A percentile compares a stretch with the other conserved stretches of the same genome.
phyloP scores from a whole-genome alignment of 1,139 yeast species.

The Taphrina sp. region DNA sequence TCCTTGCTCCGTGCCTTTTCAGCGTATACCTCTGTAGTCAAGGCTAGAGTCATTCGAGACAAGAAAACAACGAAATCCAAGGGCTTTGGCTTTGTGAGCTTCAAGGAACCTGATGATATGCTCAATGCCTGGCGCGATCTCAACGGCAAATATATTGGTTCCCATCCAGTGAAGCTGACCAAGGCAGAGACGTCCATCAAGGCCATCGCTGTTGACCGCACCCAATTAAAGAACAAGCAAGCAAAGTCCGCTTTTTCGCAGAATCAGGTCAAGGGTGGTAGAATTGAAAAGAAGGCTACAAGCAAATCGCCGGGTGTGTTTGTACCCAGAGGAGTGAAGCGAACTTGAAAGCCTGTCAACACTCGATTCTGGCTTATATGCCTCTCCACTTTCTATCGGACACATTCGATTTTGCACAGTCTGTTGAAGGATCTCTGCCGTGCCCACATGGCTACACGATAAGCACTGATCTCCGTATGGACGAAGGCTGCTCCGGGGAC shows the following conservation, averaged over 20 bases:
- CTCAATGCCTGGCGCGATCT: constrained; percentile 68
- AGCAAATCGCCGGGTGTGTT: constrained; percentile 11
- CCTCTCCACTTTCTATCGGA: too few species aligned
- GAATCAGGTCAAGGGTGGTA: constrained; percentile 23
- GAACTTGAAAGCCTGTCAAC: too few species aligned
- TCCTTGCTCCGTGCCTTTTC: constrained; percentile 55
- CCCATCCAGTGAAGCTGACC: constrained; percentile 67
- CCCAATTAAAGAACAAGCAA: constrained; percentile 27
- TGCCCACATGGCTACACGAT: too few species aligned
- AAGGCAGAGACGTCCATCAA: constrained; percentile 48
- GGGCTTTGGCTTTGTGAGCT: constrained; percentile 90
- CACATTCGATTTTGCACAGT: too few species aligned
- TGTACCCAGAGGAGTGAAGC: constrained; percentile 17
- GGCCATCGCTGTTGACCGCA: constrained; percentile 30
- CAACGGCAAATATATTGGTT: constrained; percentile 72
- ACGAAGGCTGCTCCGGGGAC: too few species aligned
- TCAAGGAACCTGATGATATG: constrained; percentile 60
- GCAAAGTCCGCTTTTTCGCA: constrained; percentile 27
- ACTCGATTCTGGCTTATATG: too few species aligned
- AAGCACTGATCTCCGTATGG: too few species aligned
- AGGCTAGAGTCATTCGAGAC: constrained; percentile 58
- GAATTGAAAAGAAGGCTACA: constrained; percentile 6
- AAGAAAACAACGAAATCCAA: constrained; percentile 50
- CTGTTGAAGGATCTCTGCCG: too few species aligned
- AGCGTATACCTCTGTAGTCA: constrained; percentile 53